Evolutionary conservation across 2,329 filamentous ascomycete species (phyloP), one percentile per base, ranked within the genome.

Genomic region (Pseudohalonectria lignicola): DNA sequence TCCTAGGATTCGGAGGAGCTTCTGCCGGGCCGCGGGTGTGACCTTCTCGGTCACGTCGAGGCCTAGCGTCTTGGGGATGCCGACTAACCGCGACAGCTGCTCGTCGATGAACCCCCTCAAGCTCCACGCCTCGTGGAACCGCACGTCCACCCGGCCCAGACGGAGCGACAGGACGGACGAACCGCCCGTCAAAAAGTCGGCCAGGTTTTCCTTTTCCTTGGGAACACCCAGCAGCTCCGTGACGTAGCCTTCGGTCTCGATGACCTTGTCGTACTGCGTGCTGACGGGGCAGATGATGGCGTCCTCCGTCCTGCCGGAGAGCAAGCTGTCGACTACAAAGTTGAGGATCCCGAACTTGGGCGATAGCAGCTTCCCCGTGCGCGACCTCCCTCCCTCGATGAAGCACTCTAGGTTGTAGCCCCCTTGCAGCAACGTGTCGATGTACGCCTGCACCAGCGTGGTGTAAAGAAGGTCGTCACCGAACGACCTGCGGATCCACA

Each of bases 191-290:
- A 98, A 62, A 49, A 98, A 94, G 51, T 93, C 86, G 25, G 79
- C 75, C 28, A 98, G 64, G 44, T 94, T 95, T 54, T 98, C 92
- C 55, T 94, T 94, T 52, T 86, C 86, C 60, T 98, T 98, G 0
- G 92, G 92, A 44, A 93, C 81, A 3, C 92, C 92, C 1, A 98
- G 71, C 2, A 98, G 73, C 57, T 98, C 92, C 25, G 80, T 92
- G 32, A 96, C 90, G 53, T 98, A 98, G 5, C 87, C 92, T 59
- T 94, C 87, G 1, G 93, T 94, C 59, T 98, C 92, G 42, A 98
- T 93, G 40, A 98, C 92, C 55, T 96, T 98, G 67, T 98, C 92
- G 54, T 98, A 98, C 55, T 98, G 92, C 1, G 88, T 95, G 57
- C 85, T 93, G 33, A 98, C 92, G 0, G 92, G 92, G 49, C 90